phyloP scores from a whole-genome alignment of 1,284 basidiomycete species.

The Trichosporon ovoides region DNA sequence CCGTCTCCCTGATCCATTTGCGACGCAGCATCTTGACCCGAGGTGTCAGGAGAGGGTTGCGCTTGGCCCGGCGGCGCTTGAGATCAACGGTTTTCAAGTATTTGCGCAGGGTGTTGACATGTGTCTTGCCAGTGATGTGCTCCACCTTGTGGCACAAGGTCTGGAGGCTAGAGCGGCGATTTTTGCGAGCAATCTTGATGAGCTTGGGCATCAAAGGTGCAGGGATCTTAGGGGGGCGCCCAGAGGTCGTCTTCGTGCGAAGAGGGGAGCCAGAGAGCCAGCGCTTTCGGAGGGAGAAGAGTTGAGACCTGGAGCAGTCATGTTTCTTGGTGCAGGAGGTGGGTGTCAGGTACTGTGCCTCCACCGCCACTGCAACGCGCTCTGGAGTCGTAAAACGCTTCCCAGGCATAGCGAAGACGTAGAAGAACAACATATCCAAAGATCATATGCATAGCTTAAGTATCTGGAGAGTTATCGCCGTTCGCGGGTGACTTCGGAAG shows the following conservation, averaged over 20 bases:
- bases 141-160: no score
- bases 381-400: not conserved
- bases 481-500: not conserved
- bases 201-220: no score
- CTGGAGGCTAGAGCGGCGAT: no score
- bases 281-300: not conserved
- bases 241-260: not conserved
- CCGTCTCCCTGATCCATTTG: no score
- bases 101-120: no score
- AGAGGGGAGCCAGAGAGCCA: not conserved
- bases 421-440: not conserved
- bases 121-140: no score
- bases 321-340: not conserved
- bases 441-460: not conserved
- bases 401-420: not conserved
- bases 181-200: no score
- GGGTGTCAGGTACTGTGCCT: not conserved
- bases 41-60: no score
- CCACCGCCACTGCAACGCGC: not conserved
- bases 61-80: no score
- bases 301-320: not conserved
- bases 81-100: no score
- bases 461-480: not conserved
- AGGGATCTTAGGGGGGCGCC: no score
- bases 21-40: no score